Evolutionary conservation across 192 early-diverging fungal genomes (phyloP).

Genomic region (Coemansia sp.): DNA sequence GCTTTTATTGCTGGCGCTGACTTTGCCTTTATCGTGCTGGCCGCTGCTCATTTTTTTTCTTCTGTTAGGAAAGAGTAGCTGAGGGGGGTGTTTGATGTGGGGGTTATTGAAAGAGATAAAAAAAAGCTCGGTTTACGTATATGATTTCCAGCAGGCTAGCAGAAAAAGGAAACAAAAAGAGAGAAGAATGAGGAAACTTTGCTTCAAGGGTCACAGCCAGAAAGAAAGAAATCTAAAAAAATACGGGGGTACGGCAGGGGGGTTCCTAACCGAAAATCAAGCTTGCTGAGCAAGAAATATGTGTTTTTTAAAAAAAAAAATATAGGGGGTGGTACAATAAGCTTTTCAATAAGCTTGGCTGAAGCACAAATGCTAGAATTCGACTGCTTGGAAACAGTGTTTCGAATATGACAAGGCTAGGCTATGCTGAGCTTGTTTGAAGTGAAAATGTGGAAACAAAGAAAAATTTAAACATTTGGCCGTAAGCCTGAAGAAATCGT

Average conservation of each 20-base stretch:
- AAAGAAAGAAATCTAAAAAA: neutral
- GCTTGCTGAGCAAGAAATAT: neutral
- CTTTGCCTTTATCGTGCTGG: constrained; percentile 5
- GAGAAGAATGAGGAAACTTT: neutral
- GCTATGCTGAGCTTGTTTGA: too few relatives aligned
- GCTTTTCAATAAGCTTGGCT: neutral
- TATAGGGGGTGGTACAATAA: neutral
- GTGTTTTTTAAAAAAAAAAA: neutral
- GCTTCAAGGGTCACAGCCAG: neutral
- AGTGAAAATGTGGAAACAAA: too few relatives aligned
- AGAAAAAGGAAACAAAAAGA: constrained; percentile 7
- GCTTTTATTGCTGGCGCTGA: constrained; percentile 37
- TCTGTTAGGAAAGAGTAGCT: neutral
- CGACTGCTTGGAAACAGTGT: neutral
- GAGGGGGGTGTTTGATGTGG: neutral
- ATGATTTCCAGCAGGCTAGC: neutral
- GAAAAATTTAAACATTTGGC: too few relatives aligned
- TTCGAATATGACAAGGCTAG: too few relatives aligned
- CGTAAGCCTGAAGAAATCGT: too few relatives aligned
- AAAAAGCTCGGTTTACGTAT: constrained; percentile 10
- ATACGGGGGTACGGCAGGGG: neutral
- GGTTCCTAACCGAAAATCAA: constrained; percentile 1
- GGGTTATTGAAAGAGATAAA: neutral
- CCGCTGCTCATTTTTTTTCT: constrained; percentile 10
- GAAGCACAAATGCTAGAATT: too few relatives aligned